These are phyloP conservation scores for Punctularia strigosozonata DNA, from an alignment of 768 basidiomycete species.

Conservation along the genomic window DNA sequence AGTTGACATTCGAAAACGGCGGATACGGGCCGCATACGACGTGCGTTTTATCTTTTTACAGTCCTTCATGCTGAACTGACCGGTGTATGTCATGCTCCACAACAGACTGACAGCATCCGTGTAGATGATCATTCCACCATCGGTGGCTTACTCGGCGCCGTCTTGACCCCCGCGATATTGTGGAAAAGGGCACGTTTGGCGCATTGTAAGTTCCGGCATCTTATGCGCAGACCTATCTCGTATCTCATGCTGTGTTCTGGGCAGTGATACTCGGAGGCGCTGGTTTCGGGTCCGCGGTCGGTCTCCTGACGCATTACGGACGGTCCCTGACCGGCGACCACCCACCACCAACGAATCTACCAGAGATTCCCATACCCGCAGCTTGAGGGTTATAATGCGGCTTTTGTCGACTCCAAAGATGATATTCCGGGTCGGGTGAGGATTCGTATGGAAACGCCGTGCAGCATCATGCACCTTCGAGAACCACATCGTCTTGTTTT, in stretches of 20 bases:
- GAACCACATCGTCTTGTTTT: no score
- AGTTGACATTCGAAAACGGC: slow-evolving; percentile 33
- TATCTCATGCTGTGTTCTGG: neutral
- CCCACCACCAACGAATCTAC: slow-evolving; percentile 27
- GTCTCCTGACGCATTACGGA: slow-evolving; percentile 44
- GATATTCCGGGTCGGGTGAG: no score
- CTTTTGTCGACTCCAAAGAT: no score
- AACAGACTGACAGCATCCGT: slow-evolving; percentile 44
- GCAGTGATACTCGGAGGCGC: slow-evolving; percentile 65
- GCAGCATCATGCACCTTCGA: no score
- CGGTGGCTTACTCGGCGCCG: slow-evolving; percentile 50
- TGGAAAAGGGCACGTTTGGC: slow-evolving; percentile 56
- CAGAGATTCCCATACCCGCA: slow-evolving; percentile 16
- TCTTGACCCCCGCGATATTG: slow-evolving; percentile 56
- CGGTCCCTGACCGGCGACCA: slow-evolving; percentile 43
- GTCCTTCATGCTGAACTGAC: slow-evolving; percentile 2
- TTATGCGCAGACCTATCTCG: neutral
- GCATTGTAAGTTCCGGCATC: slow-evolving; percentile 35
- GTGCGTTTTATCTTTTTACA: slow-evolving; percentile 25
- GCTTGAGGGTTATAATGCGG: no score
- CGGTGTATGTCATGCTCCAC: slow-evolving; percentile 1
- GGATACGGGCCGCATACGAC: slow-evolving; percentile 45
- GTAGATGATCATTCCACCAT: slow-evolving; percentile 69
- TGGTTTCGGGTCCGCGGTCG: slow-evolving; percentile 50
- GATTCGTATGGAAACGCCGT: no score